Evolutionary conservation across 2,329 filamentous ascomycete species (phyloP).

Genomic region (Nothophoma quercina): DNA sequence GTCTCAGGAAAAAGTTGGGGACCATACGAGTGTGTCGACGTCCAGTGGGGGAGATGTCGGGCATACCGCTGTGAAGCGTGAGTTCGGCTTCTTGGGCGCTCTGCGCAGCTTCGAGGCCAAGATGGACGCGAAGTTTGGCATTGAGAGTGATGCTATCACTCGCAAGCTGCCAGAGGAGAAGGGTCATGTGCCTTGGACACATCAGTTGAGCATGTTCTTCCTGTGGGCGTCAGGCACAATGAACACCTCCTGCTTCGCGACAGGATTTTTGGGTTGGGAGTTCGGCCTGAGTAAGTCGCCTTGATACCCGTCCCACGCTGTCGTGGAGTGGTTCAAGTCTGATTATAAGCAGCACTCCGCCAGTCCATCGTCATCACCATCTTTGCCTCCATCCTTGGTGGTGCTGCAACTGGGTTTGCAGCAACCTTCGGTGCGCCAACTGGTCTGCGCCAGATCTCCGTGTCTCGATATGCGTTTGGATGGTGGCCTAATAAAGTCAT

Average conservation of each 20-base stretch:
- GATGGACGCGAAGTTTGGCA: conserved; percentile 31
- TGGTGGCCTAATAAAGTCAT: conserved; percentile 60
- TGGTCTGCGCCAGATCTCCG: conserved; percentile 50
- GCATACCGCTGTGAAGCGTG: conserved; percentile 9
- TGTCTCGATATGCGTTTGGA: conserved; percentile 51
- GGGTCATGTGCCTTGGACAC: conserved; percentile 34
- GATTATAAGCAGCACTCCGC: conserved; percentile 39
- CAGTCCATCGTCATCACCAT: conserved; percentile 54
- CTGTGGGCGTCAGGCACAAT: conserved; percentile 55
- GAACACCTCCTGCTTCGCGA: conserved; percentile 52
- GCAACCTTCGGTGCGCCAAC: conserved; percentile 54
- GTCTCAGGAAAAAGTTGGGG: conserved; percentile 25
- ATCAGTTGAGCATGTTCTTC: conserved; percentile 49
- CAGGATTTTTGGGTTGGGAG: conserved; percentile 56
- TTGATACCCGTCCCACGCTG: background rate
- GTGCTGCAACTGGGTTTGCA: conserved; percentile 51
- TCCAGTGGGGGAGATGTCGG: conserved; percentile 15
- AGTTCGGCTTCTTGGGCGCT: conserved; percentile 25
- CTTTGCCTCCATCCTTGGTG: conserved; percentile 52
- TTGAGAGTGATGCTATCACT: conserved; percentile 35
- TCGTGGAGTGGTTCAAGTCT: conserved; percentile 4
- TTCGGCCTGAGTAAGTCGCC: conserved; percentile 52
- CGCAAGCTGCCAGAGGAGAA: conserved; percentile 39
- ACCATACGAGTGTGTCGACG: conserved; percentile 20
- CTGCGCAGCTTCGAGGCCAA: conserved; percentile 29